These are phyloP conservation scores for Alternaria postmessia DNA, from an alignment of 2,329 filamentous ascomycete species.

Conservation along the genomic window DNA sequence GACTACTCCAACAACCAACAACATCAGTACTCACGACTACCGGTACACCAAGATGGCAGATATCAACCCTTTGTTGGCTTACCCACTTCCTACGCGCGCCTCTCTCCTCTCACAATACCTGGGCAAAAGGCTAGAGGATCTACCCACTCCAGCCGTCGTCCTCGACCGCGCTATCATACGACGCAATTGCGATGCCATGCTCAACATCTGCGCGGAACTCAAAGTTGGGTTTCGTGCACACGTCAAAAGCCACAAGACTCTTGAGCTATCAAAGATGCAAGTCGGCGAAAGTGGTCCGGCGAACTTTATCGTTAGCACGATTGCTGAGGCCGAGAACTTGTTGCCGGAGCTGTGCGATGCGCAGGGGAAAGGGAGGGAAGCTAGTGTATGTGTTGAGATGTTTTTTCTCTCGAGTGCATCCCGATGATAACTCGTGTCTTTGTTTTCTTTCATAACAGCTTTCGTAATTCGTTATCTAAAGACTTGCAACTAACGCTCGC, in stretches of 20 bases:
- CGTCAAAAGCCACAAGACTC: slow-evolving; percentile 86
- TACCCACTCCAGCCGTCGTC: slow-evolving; percentile 72
- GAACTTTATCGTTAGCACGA: slow-evolving; percentile 75
- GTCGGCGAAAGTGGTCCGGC: slow-evolving; percentile 65
- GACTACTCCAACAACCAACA: not conserved
- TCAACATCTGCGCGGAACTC: slow-evolving; percentile 67
- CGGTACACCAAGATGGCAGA: not conserved
- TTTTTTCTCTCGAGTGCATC: not conserved
- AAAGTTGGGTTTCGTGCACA: slow-evolving; percentile 76
- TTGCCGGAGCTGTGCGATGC: slow-evolving; percentile 67
- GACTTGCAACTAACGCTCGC: not conserved
- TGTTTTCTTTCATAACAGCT: not conserved
- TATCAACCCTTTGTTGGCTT: slow-evolving; percentile 8
- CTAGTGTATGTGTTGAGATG: slow-evolving; percentile 62
- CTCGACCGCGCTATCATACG: slow-evolving; percentile 72
- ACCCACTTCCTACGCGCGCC: slow-evolving; percentile 25
- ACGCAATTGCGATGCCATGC: slow-evolving; percentile 75
- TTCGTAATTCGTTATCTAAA: not conserved
- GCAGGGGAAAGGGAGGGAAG: slow-evolving; percentile 59
- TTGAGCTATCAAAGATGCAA: slow-evolving; percentile 72
- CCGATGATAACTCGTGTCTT: not conserved
- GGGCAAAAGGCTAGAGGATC: slow-evolving; percentile 66
- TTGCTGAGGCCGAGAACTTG: slow-evolving; percentile 76
- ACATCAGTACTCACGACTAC: not conserved
- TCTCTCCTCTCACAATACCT: slow-evolving; percentile 55